Evolutionary conservation across 352 stramenopile genomes (phyloP).

Genomic region (Globisporangium carolinianum): DNA sequence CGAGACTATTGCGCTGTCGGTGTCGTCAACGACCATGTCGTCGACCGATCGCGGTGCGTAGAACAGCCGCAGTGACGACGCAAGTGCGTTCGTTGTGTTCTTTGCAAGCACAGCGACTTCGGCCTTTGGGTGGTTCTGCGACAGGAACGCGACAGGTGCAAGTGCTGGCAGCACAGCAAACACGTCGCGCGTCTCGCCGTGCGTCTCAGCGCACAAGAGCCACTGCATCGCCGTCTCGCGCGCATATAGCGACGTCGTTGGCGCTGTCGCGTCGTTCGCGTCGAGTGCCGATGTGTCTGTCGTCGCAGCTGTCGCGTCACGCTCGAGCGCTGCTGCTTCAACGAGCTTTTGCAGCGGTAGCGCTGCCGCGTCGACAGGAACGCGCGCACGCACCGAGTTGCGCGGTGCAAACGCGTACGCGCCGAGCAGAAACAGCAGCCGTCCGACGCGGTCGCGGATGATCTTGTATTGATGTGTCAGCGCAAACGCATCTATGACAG

Average conservation of each 20-base stretch:
- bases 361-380: conserved; percentile 7
- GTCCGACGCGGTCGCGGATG: conserved; percentile 54
- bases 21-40: background rate
- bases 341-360: conserved; percentile 12
- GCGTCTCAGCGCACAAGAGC: conserved; percentile 42
- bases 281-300: too few relatives aligned
- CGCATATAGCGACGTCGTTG: conserved; percentile 28
- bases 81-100: conserved; percentile 46
- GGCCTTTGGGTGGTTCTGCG: conserved; percentile 60
- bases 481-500: conserved; percentile 37
- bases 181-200: conserved; percentile 40
- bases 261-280: conserved; percentile 2
- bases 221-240: conserved; percentile 71
- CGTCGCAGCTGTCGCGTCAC: conserved; percentile 1
- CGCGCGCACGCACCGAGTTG: conserved; percentile 1
- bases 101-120: conserved; percentile 63
- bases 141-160: conserved; percentile 57
- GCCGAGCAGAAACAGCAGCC: conserved; percentile 52
- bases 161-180: conserved; percentile 35
- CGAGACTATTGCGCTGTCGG: background rate
- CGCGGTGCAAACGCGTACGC: conserved; percentile 9
- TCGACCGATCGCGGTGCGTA: conserved; percentile 5
- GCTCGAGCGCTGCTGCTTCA: conserved; percentile 5
- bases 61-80: conserved; percentile 49
- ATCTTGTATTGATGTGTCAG: conserved; percentile 76